A percentile compares a stretch with the other conserved stretches of the same genome.
Evolutionary conservation across 345 rosid species (phyloP).

Genomic region (Melastoma malabathricum): DNA sequence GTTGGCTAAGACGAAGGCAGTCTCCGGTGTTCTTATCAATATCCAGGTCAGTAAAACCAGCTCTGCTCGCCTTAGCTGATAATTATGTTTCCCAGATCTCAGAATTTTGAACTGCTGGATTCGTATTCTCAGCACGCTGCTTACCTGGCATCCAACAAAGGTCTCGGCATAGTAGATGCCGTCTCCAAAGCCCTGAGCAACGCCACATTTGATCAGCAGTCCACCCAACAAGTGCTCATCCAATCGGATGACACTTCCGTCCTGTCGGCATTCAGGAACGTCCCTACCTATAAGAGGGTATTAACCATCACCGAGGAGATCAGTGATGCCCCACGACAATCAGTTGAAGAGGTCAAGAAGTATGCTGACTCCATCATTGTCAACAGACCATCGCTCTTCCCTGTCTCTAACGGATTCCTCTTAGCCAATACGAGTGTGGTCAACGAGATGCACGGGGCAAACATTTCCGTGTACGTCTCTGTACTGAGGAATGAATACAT

Average conservation of each 20-base stretch:
- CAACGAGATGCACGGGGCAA: constrained; percentile 41
- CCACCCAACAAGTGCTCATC: constrained; percentile 57
- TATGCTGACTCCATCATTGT: constrained; percentile 48
- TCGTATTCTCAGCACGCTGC: constrained; percentile 52
- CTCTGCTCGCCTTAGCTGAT: background rate
- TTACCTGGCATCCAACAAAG: constrained; percentile 69
- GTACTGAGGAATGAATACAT: constrained; percentile 51
- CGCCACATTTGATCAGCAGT: constrained; percentile 57
- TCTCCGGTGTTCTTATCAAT: constrained; percentile 58
- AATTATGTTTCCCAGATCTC: background rate
- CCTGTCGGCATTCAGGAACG: constrained; percentile 30
- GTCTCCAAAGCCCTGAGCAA: constrained; percentile 39
- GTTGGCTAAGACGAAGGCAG: constrained; percentile 57
- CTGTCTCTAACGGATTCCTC: constrained; percentile 23
- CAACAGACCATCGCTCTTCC: constrained; percentile 28
- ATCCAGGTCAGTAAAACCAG: constrained; percentile 30
- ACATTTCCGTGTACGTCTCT: constrained; percentile 52
- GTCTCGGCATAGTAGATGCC: constrained; percentile 40
- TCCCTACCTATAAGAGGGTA: constrained; percentile 42
- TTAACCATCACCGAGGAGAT: constrained; percentile 29
- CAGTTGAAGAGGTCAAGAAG: constrained; percentile 54
- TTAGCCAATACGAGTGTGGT: constrained; percentile 27
- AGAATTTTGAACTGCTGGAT: background rate
- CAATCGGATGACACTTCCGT: constrained; percentile 73
- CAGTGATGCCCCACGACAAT: constrained; percentile 34